Percentiles rank a stretch among this genome's conserved stretches.
Evolutionary conservation across 2,329 filamentous ascomycete species (phyloP).

Genomic region (Monilinia polystroma): DNA sequence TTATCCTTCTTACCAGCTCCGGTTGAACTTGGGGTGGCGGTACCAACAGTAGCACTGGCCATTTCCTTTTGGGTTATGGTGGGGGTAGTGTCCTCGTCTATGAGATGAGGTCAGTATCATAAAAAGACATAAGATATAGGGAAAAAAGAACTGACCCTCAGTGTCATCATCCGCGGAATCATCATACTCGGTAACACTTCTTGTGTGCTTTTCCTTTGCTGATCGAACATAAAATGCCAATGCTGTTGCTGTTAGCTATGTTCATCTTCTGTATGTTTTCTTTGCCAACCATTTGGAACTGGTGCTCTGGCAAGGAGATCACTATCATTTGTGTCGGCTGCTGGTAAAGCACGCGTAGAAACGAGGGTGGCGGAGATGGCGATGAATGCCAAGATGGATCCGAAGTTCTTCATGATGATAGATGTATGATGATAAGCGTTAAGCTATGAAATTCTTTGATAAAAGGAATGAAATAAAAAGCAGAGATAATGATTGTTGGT

Average conservation of each 20-base stretch:
- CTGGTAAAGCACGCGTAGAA: constrained; percentile 37
- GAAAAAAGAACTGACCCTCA: background rate
- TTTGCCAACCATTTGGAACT: constrained; percentile 27
- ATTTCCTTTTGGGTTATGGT: background rate
- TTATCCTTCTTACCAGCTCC: constrained; percentile 18
- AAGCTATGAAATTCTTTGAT: constrained; percentile 31
- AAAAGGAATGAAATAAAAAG: constrained; percentile 34
- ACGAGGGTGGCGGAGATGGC: constrained; percentile 42
- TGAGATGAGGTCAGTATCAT: background rate
- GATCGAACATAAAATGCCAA: constrained; percentile 29
- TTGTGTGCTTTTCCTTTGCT: constrained; percentile 28
- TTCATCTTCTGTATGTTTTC: background rate
- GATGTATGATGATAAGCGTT: constrained; percentile 28
- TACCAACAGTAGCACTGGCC: background rate
- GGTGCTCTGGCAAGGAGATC: constrained; percentile 31
- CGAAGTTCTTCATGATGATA: constrained; percentile 45
- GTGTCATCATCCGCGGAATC: background rate
- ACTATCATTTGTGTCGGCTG: constrained; percentile 7
- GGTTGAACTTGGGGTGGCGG: constrained; percentile 11
- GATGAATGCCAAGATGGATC: constrained; percentile 42
- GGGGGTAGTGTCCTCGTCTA: background rate
- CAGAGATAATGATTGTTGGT: constrained; percentile 35
- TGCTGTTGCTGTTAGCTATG: constrained; percentile 24
- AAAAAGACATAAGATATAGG: background rate
- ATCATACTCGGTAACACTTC: background rate